These are phyloP conservation scores for Casaregolazyma lundiana DNA, from an alignment of 1,139 yeast genomes.

Conservation along the genomic window DNA sequence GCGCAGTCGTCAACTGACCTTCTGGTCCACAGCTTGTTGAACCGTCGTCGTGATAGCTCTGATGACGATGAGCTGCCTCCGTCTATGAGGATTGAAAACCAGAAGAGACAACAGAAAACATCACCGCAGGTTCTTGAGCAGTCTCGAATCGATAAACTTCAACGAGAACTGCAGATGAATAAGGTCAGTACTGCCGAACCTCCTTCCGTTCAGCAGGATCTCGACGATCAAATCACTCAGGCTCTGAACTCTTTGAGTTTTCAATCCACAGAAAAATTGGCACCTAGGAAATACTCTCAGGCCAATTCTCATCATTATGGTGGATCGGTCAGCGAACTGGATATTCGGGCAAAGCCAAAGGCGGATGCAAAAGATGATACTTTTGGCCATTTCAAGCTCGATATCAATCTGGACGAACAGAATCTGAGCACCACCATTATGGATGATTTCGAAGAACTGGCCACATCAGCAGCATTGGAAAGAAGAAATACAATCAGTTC, in stretches of 20 bases:
- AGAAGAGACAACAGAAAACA: slow-evolving; percentile 3
- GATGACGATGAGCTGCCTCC: slow-evolving; percentile 10
- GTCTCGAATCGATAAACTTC: not conserved
- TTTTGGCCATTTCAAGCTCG: slow-evolving; percentile 6
- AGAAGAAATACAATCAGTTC: slow-evolving; percentile 26
- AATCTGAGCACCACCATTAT: slow-evolving; percentile 9
- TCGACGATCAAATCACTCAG: not conserved
- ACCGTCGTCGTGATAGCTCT: not conserved
- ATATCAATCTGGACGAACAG: slow-evolving; percentile 10
- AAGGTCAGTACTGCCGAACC: not conserved
- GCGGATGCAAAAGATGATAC: not conserved
- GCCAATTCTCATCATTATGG: not conserved
- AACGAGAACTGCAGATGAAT: not conserved
- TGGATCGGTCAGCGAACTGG: not conserved
- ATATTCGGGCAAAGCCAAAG: not conserved
- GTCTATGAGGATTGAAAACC: slow-evolving; percentile 4
- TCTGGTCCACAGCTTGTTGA: slow-evolving; percentile 4
- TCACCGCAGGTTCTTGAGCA: not conserved
- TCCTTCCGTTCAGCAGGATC: not conserved
- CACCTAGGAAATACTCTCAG: not conserved
- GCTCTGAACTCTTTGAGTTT: not conserved
- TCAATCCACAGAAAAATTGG: not conserved
- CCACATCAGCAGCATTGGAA: slow-evolving; percentile 14
- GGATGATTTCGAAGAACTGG: slow-evolving; percentile 11
- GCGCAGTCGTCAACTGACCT: slow-evolving; percentile 3